Conservation (phyloP, 176 grass and related monocot species). For the Oryza brachyantha region DNA sequence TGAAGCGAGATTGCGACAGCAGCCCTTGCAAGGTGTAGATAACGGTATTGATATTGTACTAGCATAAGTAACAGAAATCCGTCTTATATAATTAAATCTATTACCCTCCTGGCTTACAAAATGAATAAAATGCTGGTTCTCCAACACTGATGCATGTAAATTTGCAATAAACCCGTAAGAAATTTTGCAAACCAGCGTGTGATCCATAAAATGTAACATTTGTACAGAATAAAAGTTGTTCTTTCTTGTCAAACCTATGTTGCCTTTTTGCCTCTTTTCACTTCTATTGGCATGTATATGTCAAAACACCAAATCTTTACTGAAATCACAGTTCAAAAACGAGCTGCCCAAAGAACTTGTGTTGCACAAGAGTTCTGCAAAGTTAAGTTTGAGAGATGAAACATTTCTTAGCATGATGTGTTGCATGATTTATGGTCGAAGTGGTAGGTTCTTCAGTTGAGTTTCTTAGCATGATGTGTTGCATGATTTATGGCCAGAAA, state of each 20-base stretch:
- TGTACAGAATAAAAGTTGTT: background rate
- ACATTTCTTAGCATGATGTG: background rate
- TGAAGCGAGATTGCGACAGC: constrained; percentile 39
- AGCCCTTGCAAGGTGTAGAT: constrained; percentile 29
- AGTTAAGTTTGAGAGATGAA: background rate
- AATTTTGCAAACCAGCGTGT: background rate
- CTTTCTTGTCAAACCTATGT: background rate
- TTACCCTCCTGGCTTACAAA: background rate
- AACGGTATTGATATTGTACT: constrained; percentile 27
- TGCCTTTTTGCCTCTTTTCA: background rate
- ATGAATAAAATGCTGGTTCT: constrained; percentile 2
- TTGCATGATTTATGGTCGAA: no score
- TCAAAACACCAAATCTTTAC: background rate
- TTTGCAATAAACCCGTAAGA: constrained; percentile 21
- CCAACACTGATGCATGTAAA: constrained; percentile 31
- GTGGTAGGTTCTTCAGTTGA: no score
- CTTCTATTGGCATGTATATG: background rate
- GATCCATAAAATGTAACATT: background rate
- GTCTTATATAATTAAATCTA: background rate
- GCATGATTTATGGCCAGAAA: background rate
- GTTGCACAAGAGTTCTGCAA: background rate
- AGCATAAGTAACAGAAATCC: background rate
- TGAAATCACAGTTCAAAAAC: background rate
- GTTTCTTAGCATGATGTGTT: background rate
- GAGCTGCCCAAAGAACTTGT: background rate